Conservation (phyloP, 768 basidiomycete species). For the Leccinum variicolor region DNA sequence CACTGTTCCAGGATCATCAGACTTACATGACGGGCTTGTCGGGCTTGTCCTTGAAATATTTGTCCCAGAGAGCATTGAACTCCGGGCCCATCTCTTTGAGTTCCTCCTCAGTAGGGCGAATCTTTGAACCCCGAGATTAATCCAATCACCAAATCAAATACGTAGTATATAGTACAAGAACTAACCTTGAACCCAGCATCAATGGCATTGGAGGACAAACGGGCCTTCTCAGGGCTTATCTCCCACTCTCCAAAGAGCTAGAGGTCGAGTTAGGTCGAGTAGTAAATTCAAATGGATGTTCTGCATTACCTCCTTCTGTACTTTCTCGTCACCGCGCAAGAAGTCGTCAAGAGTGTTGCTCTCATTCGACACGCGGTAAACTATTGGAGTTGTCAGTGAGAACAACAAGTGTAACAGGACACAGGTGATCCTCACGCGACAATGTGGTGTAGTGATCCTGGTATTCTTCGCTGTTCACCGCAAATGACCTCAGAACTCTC, state of each 20-base stretch:
- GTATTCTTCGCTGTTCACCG: conserved; percentile 53
- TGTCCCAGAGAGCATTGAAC: conserved; percentile 65
- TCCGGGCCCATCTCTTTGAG: conserved; percentile 78
- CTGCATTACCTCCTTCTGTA: conserved; percentile 46
- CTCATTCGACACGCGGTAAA: conserved; percentile 68
- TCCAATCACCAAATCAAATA: not conserved
- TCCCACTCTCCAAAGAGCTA: conserved; percentile 65
- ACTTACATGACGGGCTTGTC: conserved; percentile 72
- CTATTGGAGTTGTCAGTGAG: conserved; percentile 27
- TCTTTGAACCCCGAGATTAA: conserved; percentile 34
- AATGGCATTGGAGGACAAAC: conserved; percentile 66
- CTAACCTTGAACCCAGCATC: conserved; percentile 71
- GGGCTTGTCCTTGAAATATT: conserved; percentile 76
- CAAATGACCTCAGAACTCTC: conserved; percentile 4
- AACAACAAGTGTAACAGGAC: not conserved
- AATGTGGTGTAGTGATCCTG: conserved; percentile 75
- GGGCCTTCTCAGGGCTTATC: conserved; percentile 61
- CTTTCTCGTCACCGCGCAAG: conserved; percentile 61
- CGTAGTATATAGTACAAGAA: not conserved
- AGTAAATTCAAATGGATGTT: not conserved
- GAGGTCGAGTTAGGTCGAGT: not conserved
- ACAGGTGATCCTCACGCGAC: conserved; percentile 39
- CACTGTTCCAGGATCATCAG: not conserved
- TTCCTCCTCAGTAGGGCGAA: conserved; percentile 66
- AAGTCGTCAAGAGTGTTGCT: conserved; percentile 63